Evolutionary conservation across 2,329 filamentous ascomycete species (phyloP).

Genomic region (Coniochaeta sp.): DNA sequence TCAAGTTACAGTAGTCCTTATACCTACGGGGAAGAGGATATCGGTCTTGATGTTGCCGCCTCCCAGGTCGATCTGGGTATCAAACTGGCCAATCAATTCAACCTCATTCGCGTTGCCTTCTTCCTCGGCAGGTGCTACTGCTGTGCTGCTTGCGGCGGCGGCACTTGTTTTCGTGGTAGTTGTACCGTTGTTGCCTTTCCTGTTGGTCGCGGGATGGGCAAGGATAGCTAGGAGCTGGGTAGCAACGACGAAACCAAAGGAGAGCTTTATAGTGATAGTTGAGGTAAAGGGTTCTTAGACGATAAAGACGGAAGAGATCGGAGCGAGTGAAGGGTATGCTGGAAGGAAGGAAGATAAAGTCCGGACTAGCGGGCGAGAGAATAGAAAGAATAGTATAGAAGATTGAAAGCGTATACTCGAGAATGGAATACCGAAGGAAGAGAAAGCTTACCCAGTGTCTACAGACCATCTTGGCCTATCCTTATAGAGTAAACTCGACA

Average conservation of each 20-base stretch:
- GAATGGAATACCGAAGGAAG: neutral
- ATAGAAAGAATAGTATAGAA: neutral
- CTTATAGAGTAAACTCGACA: neutral
- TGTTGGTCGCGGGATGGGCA: neutral
- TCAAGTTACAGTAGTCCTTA: slow-evolving; percentile 13
- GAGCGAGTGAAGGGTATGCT: neutral
- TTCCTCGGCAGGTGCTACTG: slow-evolving; percentile 5
- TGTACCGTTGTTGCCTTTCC: neutral
- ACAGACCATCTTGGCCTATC: neutral
- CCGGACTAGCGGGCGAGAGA: neutral
- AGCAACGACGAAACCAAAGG: neutral
- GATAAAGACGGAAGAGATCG: neutral
- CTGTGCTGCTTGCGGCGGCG: neutral
- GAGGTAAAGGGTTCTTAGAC: neutral
- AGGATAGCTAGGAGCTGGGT: neutral
- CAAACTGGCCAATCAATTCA: slow-evolving; percentile 23
- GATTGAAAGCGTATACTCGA: neutral
- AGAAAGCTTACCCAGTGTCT: neutral
- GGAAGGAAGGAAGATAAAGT: neutral
- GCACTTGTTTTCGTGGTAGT: slow-evolving; percentile 3
- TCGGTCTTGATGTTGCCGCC: slow-evolving; percentile 27
- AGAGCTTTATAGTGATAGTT: neutral
- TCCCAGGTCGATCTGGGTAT: slow-evolving; percentile 17
- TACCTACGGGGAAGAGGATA: slow-evolving; percentile 23
- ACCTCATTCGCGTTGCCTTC: slow-evolving; percentile 21